Conservation (phyloP, 202 grass and related monocot genomes). For the Saccharum hybrid region DNA sequence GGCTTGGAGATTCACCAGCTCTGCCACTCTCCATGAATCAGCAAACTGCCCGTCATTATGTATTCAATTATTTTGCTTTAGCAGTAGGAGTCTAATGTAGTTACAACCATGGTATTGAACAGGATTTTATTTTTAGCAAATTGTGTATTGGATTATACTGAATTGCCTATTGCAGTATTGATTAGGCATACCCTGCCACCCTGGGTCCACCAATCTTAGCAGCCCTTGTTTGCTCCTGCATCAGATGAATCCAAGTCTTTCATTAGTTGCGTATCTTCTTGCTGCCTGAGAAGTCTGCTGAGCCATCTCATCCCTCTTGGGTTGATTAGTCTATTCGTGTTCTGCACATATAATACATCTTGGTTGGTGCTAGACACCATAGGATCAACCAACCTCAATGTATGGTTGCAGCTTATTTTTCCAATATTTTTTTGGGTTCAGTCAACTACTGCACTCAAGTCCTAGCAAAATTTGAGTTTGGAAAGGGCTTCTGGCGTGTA, state of each 20-base stretch:
- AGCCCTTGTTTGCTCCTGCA: not conserved
- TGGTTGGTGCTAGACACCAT: not conserved
- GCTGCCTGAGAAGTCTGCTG: not conserved
- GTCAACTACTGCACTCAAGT: not conserved
- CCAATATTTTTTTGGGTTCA: not conserved
- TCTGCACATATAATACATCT: not conserved
- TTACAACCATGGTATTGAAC: not conserved
- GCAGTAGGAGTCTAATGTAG: too few species aligned
- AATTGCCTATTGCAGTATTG: not conserved
- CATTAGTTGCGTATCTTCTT: not conserved
- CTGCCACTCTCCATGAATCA: too few species aligned
- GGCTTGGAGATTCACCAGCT: too few species aligned
- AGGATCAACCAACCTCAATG: not conserved
- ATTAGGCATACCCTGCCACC: not conserved
- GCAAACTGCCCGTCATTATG: too few species aligned
- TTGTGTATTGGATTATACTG: not conserved
- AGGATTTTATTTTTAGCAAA: not conserved
- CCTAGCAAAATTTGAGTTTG: not conserved
- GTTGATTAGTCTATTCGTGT: not conserved
- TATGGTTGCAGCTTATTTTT: not conserved
- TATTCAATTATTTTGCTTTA: too few species aligned
- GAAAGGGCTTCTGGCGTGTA: not conserved
- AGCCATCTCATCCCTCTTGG: not conserved
- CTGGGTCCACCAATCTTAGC: not conserved
- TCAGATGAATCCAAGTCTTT: not conserved